These are phyloP conservation scores for Cylindrotheca fusiformis DNA, from an alignment of 108 stramenopile species.

Conservation along the genomic window DNA sequence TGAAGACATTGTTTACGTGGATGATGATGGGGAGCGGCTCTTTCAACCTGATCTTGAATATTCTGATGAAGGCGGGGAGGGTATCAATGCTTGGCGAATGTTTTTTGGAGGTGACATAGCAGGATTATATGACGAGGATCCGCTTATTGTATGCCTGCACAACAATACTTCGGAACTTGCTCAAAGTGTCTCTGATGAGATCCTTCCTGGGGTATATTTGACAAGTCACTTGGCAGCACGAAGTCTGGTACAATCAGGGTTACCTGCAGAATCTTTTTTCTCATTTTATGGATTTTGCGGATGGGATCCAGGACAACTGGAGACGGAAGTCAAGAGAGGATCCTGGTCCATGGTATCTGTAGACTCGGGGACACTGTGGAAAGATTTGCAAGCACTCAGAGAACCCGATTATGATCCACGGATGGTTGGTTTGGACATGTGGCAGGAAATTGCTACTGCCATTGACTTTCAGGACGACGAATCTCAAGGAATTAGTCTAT, in stretches of 20 bases:
- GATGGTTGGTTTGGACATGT: constrained; percentile 52
- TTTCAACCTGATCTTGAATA: neutral
- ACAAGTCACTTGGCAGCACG: constrained; percentile 45
- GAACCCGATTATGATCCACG: constrained; percentile 28
- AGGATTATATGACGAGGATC: constrained; percentile 21
- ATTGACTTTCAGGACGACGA: constrained; percentile 12
- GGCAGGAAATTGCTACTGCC: constrained; percentile 23
- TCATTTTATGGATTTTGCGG: constrained; percentile 57
- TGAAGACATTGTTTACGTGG: constrained; percentile 40
- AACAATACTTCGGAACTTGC: constrained; percentile 25
- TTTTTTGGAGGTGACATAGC: constrained; percentile 60
- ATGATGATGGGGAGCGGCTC: constrained; percentile 25
- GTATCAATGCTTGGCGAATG: constrained; percentile 29
- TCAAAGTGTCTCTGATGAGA: constrained; percentile 32
- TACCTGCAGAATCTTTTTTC: constrained; percentile 29
- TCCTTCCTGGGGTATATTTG: constrained; percentile 36
- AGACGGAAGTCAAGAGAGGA: constrained; percentile 42
- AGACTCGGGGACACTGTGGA: constrained; percentile 33
- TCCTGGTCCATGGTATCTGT: constrained; percentile 51
- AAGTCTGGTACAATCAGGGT: constrained; percentile 30
- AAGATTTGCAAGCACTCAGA: constrained; percentile 18
- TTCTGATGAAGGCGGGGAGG: neutral
- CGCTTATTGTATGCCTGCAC: constrained; percentile 47
- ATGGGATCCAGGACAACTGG: constrained; percentile 48
- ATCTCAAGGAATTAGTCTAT: constrained; percentile 4